Evolutionary conservation across 495 filamentous ascomycete genomes (phyloP).

Genomic region (Aspergillus egyptiacus): DNA sequence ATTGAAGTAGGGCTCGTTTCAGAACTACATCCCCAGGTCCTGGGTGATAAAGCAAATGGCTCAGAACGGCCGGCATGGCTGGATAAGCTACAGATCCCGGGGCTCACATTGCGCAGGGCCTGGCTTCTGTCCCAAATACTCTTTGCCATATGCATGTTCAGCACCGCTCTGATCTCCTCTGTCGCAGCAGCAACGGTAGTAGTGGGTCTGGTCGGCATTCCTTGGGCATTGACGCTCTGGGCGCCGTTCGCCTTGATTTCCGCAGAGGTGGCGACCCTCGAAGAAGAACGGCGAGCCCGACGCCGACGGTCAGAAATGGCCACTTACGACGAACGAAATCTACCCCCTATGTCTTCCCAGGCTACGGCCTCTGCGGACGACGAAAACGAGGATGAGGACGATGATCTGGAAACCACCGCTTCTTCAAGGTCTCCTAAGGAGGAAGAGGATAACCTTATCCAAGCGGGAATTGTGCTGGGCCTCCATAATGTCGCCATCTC

Average conservation of each 20-base stretch:
- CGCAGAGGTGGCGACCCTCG: conserved; percentile 74
- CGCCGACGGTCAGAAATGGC: conserved; percentile 28
- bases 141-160: conserved; percentile 71
- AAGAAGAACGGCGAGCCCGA: conserved; percentile 57
- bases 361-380: not conserved
- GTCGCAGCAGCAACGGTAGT: conserved; percentile 62
- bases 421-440: conserved; percentile 11
- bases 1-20: conserved; percentile 23
- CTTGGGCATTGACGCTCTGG: conserved; percentile 87
- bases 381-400: conserved; percentile 16
- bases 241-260: conserved; percentile 89
- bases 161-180: conserved; percentile 68
- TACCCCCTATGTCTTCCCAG: not conserved
- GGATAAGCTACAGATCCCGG: conserved; percentile 60
- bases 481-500: conserved; percentile 90
- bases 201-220: conserved; percentile 73
- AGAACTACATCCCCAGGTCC: conserved; percentile 25
- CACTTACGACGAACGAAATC: conserved; percentile 1
- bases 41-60: conserved; percentile 2
- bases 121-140: conserved; percentile 79
- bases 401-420: conserved; percentile 28
- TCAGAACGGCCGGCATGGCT: conserved; percentile 33
- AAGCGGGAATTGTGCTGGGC: conserved; percentile 83
- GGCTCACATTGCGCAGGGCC: conserved; percentile 76
- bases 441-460: conserved; percentile 36